phyloP scores from a whole-genome alignment of 208 protist species.

The Leishmania tropica region DNA sequence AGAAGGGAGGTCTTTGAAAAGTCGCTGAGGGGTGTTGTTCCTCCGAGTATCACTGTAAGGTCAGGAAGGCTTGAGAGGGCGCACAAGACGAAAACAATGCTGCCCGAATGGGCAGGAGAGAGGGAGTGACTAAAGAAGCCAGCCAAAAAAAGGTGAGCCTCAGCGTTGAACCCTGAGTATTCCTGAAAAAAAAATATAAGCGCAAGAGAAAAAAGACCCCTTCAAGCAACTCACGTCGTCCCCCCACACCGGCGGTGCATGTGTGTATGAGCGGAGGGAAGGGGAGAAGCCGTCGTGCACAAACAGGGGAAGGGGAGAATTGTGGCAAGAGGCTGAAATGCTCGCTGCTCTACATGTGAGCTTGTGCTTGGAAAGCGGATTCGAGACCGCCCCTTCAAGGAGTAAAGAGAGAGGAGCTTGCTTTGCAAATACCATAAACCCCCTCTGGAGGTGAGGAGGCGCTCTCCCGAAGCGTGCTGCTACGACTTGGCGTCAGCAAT shows the following conservation, averaged over 20 bases:
- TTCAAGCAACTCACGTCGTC: neutral
- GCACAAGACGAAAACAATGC: neutral
- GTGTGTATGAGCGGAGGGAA: neutral
- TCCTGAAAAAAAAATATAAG: neutral
- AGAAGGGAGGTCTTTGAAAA: neutral
- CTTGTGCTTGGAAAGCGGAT: neutral
- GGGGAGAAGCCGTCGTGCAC: neutral
- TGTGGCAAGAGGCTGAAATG: neutral
- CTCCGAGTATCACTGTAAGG: neutral
- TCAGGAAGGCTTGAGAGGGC: neutral
- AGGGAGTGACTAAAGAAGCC: neutral
- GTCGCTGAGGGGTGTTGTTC: neutral
- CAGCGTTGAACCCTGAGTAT: neutral
- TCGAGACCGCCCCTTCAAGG: neutral
- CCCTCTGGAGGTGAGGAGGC: neutral
- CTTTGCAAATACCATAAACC: neutral
- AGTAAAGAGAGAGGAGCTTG: neutral
- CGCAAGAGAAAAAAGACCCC: constrained; percentile 1
- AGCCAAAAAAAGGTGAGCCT: neutral
- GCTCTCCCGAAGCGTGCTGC: neutral
- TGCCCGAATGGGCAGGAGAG: neutral
- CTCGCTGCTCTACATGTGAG: neutral
- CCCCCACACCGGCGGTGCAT: neutral
- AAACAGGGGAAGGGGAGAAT: neutral
- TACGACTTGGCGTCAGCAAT: neutral